Evolutionary conservation across 139 green algal genomes (phyloP), one percentile per base, ranked within the genome.

Genomic region (Coccomyxa sp.): DNA sequence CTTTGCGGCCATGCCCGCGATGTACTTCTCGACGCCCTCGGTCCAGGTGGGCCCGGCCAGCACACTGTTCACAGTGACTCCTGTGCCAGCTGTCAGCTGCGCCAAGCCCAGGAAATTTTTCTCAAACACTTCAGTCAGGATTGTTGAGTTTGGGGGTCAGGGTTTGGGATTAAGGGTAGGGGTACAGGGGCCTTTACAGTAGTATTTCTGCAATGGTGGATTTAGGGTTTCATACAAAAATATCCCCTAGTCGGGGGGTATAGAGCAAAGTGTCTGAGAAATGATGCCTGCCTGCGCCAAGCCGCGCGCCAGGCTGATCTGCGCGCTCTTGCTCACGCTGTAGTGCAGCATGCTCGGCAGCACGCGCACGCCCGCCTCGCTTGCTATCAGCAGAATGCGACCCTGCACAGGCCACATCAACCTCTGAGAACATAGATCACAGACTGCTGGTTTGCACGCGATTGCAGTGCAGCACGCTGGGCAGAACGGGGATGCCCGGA

Each of bases 281-380:
- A n/a, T n/a, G n/a, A n/a, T n/a, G n/a, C n/a, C n/a, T n/a, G n/a
- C n/a, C 67, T 84, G 67, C 31, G 81, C 81, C 38, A 51, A 7
- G 38, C 38, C 38, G 38, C 38, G 38, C 38, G 38, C 81, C 67
- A 84, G 67, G 3, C 81, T 68, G 21, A 84, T 79, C 57, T 84
- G 81, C 32, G 76, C 76, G 18, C 57, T 71, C 38, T 84, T 84
- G 67, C 32, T 80, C 67, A 84, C 76, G 81, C 67, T 80, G 67
- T 84, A 84, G 58, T 84, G 81, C 30, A 84, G 30, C 81, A 84
- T 84, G 31, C 58, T 32, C 13, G 81, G 67, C 16, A 84, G 32
- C 67, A 84, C 79, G 67, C 81, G 81, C 66, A 84, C 67, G n/a
- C 81, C 81, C 0, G 81, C 67, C 67, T 84, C 81, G 45, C 81